Evolutionary conservation across 2,329 filamentous ascomycete genomes (phyloP), one percentile per base, ranked within the genome.

Genomic region (Colletotrichum paranaense): DNA sequence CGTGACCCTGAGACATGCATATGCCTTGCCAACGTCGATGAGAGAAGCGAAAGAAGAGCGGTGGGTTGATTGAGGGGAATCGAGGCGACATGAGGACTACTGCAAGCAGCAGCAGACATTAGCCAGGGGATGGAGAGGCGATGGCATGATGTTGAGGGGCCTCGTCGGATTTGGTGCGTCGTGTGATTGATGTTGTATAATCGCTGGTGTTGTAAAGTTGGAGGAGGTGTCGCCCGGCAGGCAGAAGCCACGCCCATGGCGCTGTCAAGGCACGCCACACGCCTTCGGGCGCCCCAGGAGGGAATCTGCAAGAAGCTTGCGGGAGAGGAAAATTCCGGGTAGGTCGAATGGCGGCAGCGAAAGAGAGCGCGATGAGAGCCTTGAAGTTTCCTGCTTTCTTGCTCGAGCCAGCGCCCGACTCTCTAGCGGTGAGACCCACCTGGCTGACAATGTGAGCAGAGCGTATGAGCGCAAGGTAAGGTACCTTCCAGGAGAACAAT

Each of bases 1-100:
- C 19, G n/a, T 62, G 26, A 19, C 19, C 11, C 28, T 53, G 28
- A 64, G 62, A 64, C 62, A 64, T 64, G 62, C 62, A 64, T 64
- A 64, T 56, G 62, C 62, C 32, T 55, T 56, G 62, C 14, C 28
- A 62, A 16, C 35, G 16, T n/a, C n/a, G 11, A 38, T 16, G 58
- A 26, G 60, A 52, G 30, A 26, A 55, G 28, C 24, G 62, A 6
- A 26, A 24, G 5, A 42, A 64, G 7, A 28, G 62, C 49, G 62
- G 49, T 55, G 49, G 49, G 24, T 42, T 42, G 28, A 7, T n/a
- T 49, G 14, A n/a, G n/a, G 26, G 60, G 22, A n/a, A 49, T 38
- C 14, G 24, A 26, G 30, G 9, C 5, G 19, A 38, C 42, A 35
- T 35, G 46, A n/a, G 3, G 19, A 5, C 42, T 49, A 49, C 42